Percentiles rank a stretch among this genome's conserved stretches.
Conservation (phyloP, 192 early-diverging fungal genomes). For the Umbelopsis sp. region DNA sequence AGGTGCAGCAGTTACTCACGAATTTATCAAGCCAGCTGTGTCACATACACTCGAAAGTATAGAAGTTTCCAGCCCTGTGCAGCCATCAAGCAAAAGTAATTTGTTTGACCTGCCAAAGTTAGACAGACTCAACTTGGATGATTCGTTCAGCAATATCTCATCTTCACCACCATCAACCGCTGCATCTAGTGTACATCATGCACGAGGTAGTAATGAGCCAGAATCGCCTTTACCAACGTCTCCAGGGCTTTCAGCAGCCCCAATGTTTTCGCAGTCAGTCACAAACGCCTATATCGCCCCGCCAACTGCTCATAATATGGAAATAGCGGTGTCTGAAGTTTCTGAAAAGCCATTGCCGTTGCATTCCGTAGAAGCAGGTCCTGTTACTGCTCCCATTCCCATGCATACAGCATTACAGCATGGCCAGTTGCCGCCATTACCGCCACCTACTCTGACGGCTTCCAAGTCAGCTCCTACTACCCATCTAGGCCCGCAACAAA, state of each 20-base stretch:
- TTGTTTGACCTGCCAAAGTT: slow-evolving; percentile 5
- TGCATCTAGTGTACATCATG: not conserved
- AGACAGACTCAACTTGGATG: slow-evolving; percentile 12
- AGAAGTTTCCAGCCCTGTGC: not conserved
- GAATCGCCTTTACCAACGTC: slow-evolving; percentile 15
- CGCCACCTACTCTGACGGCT: not conserved
- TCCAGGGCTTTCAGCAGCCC: not conserved
- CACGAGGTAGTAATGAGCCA: slow-evolving; percentile 4
- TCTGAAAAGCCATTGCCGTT: not conserved
- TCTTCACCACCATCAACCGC: slow-evolving; percentile 3
- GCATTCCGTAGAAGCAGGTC: slow-evolving; percentile 29
- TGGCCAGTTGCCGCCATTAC: not conserved
- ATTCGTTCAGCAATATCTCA: slow-evolving; percentile 12
- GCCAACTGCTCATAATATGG: slow-evolving; percentile 4
- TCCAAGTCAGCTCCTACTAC: slow-evolving; percentile 14
- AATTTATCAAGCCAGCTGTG: slow-evolving; percentile 17
- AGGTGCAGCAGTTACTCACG: slow-evolving; percentile 2
- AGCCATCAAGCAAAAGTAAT: not conserved
- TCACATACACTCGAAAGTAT: slow-evolving; percentile 7
- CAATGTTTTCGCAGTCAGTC: not conserved
- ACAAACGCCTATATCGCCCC: slow-evolving; percentile 7
- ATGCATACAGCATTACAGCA: slow-evolving; percentile 36
- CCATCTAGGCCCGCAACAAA: slow-evolving; percentile 1
- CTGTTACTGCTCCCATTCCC: slow-evolving; percentile 28
- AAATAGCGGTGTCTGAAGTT: slow-evolving; percentile 20